Conservation (phyloP, 2,329 filamentous ascomycete species). For the Diaporthe capsici region DNA sequence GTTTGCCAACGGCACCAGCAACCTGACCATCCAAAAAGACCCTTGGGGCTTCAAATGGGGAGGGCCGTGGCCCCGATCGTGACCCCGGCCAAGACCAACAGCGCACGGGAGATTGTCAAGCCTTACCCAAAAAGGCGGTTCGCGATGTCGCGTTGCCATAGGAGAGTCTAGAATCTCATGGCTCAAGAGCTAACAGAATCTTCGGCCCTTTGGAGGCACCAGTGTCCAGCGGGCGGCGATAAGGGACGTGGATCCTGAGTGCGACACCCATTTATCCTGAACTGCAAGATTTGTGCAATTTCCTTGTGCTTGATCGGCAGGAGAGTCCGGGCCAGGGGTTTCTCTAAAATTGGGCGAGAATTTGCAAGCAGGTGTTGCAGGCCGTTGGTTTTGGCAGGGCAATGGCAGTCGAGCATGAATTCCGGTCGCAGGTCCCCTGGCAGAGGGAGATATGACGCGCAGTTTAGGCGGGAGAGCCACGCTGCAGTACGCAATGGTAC, state of each 20-base stretch:
- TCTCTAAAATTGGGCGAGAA: conserved; percentile 7
- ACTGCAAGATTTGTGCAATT: conserved; percentile 33
- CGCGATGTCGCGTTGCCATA: conserved; percentile 19
- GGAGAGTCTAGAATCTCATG: conserved; percentile 4
- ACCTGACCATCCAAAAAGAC: background rate
- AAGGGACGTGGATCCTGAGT: conserved; percentile 14
- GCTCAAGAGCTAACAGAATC: conserved; percentile 5
- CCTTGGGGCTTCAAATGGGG: background rate
- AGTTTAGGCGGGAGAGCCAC: conserved; percentile 14
- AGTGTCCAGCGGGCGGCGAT: conserved; percentile 4
- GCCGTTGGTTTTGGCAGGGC: conserved; percentile 2
- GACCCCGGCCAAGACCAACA: conserved; percentile 8
- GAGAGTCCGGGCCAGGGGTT: conserved; percentile 1
- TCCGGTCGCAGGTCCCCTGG: conserved; percentile 17
- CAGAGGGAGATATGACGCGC: conserved; percentile 27
- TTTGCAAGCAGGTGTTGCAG: conserved; percentile 9
- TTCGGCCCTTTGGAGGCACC: conserved; percentile 15
- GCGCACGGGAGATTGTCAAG: conserved; percentile 27
- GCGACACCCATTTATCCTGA: conserved; percentile 19
- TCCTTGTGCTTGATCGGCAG: conserved; percentile 34
- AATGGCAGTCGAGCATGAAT: conserved; percentile 33
- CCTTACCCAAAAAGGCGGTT: conserved; percentile 2
- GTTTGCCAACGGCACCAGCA: background rate
- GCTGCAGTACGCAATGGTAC: conserved; percentile 28
- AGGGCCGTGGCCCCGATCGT: background rate